Base-by-base conservation (phyloP, 768 basidiomycete species). In the Mycena vitilis region DNA sequence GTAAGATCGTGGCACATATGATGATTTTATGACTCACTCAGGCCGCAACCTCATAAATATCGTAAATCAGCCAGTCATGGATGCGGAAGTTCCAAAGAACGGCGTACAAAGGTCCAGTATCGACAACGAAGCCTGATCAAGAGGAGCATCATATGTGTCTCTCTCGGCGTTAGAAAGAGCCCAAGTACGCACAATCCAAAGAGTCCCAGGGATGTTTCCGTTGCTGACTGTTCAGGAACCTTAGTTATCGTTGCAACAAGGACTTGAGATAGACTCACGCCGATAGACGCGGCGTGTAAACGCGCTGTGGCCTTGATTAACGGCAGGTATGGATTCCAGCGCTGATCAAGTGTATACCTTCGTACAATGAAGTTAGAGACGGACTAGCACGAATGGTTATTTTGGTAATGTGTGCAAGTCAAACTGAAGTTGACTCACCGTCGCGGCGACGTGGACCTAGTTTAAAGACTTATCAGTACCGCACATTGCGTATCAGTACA, bases 401-500 rank as follows among this genome's bases (percentile, higher is more conserved):
- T 34, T 47, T 5, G 47, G 22, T 9, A 9, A 25, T n/a, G 30
- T 20, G 3, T 55, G 2, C n/a, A n/a, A n/a, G 61, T 37, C 3
- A 36, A 37, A 16, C 40, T 47, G 36, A 52, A 37, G 47, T n/a
- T 62, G 9, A 71, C 85, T 78, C 66, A 88, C 88, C 10, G 88
- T 90, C 8, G 84, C 78, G 0, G 83, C 76, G 5, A 87, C 86
- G 75, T 89, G 87, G n/a, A 85, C 76, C 88, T 89, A 45, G 30
- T 63, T 25, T 16, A 1, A 13, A 37, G 55, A 40, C 16, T 36
- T 25, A 13, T 57, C n/a, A 48, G 22, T 13, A 63, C 37, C 25
- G 25, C 2, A 23, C 30, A 55, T 8, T 64, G 38, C 20, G 51
- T 30, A 2, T 30, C 16, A 5, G 45, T 7, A 10, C 20, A 38